Evolutionary conservation across 2,329 filamentous ascomycete species (phyloP).

Genomic region (Colletotrichum siamense): DNA sequence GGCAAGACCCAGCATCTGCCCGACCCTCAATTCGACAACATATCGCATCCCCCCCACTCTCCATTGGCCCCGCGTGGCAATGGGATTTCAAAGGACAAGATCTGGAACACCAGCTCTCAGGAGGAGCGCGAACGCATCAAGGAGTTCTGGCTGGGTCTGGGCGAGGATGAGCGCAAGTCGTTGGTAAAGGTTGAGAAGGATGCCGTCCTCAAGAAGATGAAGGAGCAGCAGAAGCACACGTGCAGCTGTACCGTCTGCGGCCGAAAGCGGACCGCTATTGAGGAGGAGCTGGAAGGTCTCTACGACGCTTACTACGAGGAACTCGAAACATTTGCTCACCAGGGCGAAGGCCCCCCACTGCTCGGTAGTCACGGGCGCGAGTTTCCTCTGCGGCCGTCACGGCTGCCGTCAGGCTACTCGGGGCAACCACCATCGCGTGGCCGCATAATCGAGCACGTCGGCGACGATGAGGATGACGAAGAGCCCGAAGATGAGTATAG

Average conservation of each 20-base stretch:
- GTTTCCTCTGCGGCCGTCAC: conserved; percentile 64
- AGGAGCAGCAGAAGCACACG: conserved; percentile 99
- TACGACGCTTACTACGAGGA: conserved; percentile 99
- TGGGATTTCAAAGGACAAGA: conserved; percentile 76
- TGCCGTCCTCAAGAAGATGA: conserved; percentile 98
- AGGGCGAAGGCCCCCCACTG: conserved; percentile 73
- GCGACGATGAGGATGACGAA: conserved; percentile 59
- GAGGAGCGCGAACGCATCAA: conserved; percentile 98
- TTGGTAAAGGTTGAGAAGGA: conserved; percentile 99
- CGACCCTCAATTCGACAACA: conserved; percentile 36
- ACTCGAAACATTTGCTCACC: conserved; percentile 94
- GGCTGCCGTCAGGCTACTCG: conserved; percentile 63
- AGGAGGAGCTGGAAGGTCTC: conserved; percentile 95
- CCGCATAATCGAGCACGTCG: conserved; percentile 73
- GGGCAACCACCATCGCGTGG: conserved; percentile 75
- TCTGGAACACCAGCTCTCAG: conserved; percentile 95
- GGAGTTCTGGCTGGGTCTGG: conserved; percentile 94
- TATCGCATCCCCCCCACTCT: conserved; percentile 28
- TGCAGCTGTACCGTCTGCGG: conserved; percentile 98
- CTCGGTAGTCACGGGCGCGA: conserved; percentile 71
- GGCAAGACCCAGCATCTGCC: conserved; percentile 28
- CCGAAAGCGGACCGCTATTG: conserved; percentile 93
- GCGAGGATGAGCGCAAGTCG: conserved; percentile 92
- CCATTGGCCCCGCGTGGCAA: conserved; percentile 38
- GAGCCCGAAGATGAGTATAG: conserved; percentile 62